phyloP scores from a whole-genome alignment of 2,329 filamentous ascomycete genomes.

The Alternaria arbusti region DNA sequence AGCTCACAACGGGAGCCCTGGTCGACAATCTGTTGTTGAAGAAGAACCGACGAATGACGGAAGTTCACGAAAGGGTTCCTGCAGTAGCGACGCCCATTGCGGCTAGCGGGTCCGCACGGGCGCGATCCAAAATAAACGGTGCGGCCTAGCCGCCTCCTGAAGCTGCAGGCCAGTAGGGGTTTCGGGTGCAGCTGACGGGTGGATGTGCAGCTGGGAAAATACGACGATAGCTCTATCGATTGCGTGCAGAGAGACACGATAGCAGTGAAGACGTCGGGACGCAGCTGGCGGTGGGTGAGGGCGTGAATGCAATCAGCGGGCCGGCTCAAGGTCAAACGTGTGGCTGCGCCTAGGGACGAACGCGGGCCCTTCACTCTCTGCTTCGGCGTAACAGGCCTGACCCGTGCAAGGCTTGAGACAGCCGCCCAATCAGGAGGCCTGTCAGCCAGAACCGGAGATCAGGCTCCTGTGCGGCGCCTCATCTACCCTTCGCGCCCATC shows the following conservation, averaged over 20 bases:
- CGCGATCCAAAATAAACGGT: slow-evolving; percentile 29
- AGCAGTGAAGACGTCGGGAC: background rate
- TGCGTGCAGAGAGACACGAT: slow-evolving; percentile 1
- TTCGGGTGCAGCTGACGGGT: slow-evolving; percentile 10
- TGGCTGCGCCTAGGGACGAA: slow-evolving; percentile 25
- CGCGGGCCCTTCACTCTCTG: slow-evolving; percentile 16
- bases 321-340: slow-evolving; percentile 31
- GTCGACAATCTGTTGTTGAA: slow-evolving; percentile 22
- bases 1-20: slow-evolving; percentile 15
- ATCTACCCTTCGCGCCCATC: slow-evolving; percentile 42
- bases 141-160: slow-evolving; percentile 25
- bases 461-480: slow-evolving; percentile 35
- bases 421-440: slow-evolving; percentile 27
- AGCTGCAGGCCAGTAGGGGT: slow-evolving; percentile 6
- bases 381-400: slow-evolving; percentile 22
- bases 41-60: slow-evolving; percentile 27
- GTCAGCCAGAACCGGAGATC: slow-evolving; percentile 30
- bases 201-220: slow-evolving; percentile 15
- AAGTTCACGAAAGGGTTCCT: slow-evolving; percentile 24
- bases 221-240: slow-evolving; percentile 14
- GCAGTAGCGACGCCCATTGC: slow-evolving; percentile 18
- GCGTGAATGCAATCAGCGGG: slow-evolving; percentile 14
- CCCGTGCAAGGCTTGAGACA: slow-evolving; percentile 29
- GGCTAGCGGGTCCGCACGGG: slow-evolving; percentile 11
- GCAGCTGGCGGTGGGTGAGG: background rate